phyloP scores from a whole-genome alignment of 2,329 filamentous ascomycete species.

The Dactylellina leptospora region DNA sequence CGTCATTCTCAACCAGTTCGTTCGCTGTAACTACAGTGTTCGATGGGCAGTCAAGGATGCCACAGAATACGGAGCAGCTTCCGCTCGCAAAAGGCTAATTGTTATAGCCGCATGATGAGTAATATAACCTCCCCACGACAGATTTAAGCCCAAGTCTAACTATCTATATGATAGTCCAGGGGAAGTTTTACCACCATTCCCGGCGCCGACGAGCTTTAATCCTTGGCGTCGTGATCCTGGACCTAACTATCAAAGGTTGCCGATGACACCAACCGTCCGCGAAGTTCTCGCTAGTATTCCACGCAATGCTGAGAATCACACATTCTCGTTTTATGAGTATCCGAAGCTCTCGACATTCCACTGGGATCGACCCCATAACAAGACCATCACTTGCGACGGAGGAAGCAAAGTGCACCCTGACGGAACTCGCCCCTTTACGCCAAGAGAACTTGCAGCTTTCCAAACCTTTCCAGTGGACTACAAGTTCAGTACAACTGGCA shows the following conservation, averaged over 20 bases:
- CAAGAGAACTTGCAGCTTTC: slow-evolving; percentile 73
- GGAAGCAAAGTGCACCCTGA: slow-evolving; percentile 73
- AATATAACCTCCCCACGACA: slow-evolving; percentile 21
- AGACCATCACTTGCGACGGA: slow-evolving; percentile 70
- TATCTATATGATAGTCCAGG: slow-evolving; percentile 68
- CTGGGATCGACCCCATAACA: slow-evolving; percentile 58
- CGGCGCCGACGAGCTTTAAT: slow-evolving; percentile 68
- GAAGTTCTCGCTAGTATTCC: slow-evolving; percentile 62
- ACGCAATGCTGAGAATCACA: slow-evolving; percentile 57
- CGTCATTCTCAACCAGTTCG: slow-evolving; percentile 71
- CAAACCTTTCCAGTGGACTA: slow-evolving; percentile 74
- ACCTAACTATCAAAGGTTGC: slow-evolving; percentile 57
- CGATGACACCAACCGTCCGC: slow-evolving; percentile 61
- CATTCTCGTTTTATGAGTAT: slow-evolving; percentile 60
- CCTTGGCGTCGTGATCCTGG: slow-evolving; percentile 54
- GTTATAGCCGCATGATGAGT: slow-evolving; percentile 67
- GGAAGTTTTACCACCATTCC: slow-evolving; percentile 73
- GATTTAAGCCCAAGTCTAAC: neutral
- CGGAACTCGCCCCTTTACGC: slow-evolving; percentile 71
- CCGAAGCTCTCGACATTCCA: slow-evolving; percentile 43
- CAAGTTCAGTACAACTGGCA: slow-evolving; percentile 62
- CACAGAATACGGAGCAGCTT: slow-evolving; percentile 65
- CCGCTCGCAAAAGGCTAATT: slow-evolving; percentile 64
- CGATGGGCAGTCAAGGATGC: slow-evolving; percentile 71
- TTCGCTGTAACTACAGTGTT: slow-evolving; percentile 73